A percentile compares a stretch with the other conserved stretches of the same genome.
These are phyloP conservation scores for Tolypocladium sp. DNA, from an alignment of 2,329 filamentous ascomycete species.

Conservation along the genomic window DNA sequence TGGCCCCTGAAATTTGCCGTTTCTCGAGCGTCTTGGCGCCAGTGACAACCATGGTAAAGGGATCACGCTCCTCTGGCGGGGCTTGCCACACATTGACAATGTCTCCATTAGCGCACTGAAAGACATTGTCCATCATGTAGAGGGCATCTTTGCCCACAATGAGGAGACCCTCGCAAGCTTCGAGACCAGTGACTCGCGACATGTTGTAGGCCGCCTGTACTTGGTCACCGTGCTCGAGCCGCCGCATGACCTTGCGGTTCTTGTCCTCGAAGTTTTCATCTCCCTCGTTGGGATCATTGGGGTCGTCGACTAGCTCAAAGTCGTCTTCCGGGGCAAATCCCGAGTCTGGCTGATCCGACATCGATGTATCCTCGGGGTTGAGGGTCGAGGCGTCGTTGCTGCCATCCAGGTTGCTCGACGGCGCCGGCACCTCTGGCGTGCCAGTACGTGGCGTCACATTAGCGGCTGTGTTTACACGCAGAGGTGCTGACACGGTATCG, in stretches of 20 bases:
- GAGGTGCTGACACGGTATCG: conserved; percentile 26
- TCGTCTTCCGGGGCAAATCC: conserved; percentile 61
- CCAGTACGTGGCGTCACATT: conserved; percentile 11
- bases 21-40: conserved; percentile 52
- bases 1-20: conserved; percentile 42
- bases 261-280: conserved; percentile 87
- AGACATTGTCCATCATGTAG: conserved; percentile 94
- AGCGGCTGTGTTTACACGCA: conserved; percentile 22
- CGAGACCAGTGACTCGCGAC: conserved; percentile 85
- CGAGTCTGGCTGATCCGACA: conserved; percentile 11
- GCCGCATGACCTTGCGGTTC: conserved; percentile 95
- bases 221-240: conserved; percentile 79
- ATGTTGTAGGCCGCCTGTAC: conserved; percentile 94
- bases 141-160: conserved; percentile 87
- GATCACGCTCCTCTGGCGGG: conserved; percentile 82
- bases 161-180: conserved; percentile 86
- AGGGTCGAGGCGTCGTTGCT: conserved; percentile 9
- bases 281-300: conserved; percentile 68
- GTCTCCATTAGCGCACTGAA: conserved; percentile 88
- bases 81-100: conserved; percentile 97
- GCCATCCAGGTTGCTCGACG: conserved; percentile 11
- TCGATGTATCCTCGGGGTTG: conserved; percentile 13
- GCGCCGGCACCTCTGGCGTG: conserved; percentile 5
- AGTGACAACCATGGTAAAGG: conserved; percentile 89
- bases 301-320: conserved; percentile 92